phyloP scores from a whole-genome alignment of 139 green algal species.

The Chlorella sorokiniana region DNA sequence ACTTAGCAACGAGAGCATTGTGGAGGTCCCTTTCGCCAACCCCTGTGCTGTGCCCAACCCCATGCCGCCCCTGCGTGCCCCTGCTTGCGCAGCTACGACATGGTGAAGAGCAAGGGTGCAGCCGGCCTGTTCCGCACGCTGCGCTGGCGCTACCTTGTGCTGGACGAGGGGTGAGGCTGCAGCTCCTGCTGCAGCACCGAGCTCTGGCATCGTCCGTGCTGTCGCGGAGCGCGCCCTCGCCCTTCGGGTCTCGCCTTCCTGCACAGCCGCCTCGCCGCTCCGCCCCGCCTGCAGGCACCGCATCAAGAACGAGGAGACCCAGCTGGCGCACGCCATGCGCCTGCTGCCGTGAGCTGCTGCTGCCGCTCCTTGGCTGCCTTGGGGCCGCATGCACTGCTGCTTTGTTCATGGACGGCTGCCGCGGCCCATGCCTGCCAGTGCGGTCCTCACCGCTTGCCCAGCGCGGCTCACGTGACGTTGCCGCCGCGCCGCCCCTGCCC shows the following conservation, averaged over 20 bases:
- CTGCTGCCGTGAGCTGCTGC: slow-evolving; percentile 10
- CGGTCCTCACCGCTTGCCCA: neutral
- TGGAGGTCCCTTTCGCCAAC: too few relatives aligned
- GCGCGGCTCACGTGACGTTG: neutral
- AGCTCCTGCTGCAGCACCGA: neutral
- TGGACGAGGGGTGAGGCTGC: slow-evolving; percentile 39
- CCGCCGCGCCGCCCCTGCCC: neutral
- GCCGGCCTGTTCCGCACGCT: slow-evolving; percentile 46
- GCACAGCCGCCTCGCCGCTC: neutral
- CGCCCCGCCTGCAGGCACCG: slow-evolving; percentile 30
- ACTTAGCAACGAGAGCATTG: too few relatives aligned
- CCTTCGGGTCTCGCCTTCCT: neutral
- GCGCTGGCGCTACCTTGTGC: slow-evolving; percentile 41
- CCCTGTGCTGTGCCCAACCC: too few relatives aligned
- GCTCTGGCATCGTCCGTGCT: too few relatives aligned
- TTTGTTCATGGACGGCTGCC: neutral
- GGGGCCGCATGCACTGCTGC: neutral
- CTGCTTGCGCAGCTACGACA: slow-evolving; percentile 41
- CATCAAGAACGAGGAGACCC: slow-evolving; percentile 54
- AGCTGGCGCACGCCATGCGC: slow-evolving; percentile 55
- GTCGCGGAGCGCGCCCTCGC: too few relatives aligned
- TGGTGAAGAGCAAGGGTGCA: slow-evolving; percentile 55
- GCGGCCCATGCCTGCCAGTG: neutral
- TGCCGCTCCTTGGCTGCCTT: neutral
- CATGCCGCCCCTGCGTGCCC: neutral